Evolutionary conservation across 371 early-diverging fungal species (phyloP), one percentile per base, ranked within the genome.

Genomic region (Quaeritorhiza haematococci): DNA sequence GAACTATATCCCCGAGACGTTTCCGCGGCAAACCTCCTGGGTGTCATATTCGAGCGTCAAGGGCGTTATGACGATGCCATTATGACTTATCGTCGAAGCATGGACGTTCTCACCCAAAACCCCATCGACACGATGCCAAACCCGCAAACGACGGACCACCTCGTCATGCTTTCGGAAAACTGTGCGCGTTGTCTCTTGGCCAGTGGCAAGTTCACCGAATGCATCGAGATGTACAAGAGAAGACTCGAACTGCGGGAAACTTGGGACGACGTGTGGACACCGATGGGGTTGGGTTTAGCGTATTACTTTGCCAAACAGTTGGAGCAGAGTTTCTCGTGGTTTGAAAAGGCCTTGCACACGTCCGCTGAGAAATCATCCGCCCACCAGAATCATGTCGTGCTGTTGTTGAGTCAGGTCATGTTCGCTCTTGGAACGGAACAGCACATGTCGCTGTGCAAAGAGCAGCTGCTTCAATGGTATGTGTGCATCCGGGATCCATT

Each of bases 381-480:
- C 2, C 44, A 44, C 30, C 70, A 38, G 57, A 82, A 85, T 56
- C 59, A 57, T 10, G 85, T 90, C 0, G 73, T 82, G 19, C 78
- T 91, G 1, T 55, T 89, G 42, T 58, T 96, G 52, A 83, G 86
- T 43, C 90, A 93, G 66, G 93, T 92, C 0, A 70, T 94, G 32
- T 94, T 90, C 88, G 89, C 90, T 0, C 68, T 93, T 30, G 93
- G 89, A 33, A 82, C 86, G 3, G 80, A 79, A 24, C 87, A 91
- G 58, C 90, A 92, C 59, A 70, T 85, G 24, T 69, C 70, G 2
- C 77, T 91, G 17, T 91, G 92, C 30, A 88, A 90, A 59, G 82
- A 91, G 49, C 86, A 92, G 56, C 67, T 95, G 50, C 77, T 92
- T 17, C 64, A 69, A 29, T 68, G 67, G 63, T 64, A 61, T 51